Conservation (phyloP, 306 rosid genomes). For the Spatholobus suberectus region DNA sequence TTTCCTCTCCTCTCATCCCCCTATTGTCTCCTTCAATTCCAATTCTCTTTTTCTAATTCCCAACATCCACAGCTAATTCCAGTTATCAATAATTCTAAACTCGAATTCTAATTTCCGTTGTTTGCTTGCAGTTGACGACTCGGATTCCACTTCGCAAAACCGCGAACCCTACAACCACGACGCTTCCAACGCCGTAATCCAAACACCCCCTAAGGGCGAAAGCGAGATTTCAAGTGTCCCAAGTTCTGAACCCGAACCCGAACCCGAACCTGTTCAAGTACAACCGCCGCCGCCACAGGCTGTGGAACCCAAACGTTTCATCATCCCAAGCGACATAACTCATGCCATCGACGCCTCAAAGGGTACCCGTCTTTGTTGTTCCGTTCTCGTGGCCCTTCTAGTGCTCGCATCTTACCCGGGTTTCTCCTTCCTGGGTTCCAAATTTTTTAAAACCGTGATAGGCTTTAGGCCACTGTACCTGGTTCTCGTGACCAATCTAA, state of each 20-base stretch:
- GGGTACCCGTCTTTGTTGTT: slow-evolving; percentile 59
- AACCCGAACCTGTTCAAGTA: slow-evolving; percentile 8
- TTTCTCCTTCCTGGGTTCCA: slow-evolving; percentile 49
- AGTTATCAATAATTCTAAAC: neutral
- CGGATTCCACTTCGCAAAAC: slow-evolving; percentile 42
- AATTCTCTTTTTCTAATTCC: neutral
- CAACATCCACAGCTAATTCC: no score
- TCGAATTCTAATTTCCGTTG: neutral
- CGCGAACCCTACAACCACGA: slow-evolving; percentile 30
- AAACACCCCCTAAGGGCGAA: slow-evolving; percentile 23
- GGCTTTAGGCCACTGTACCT: slow-evolving; percentile 69
- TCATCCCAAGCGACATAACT: slow-evolving; percentile 53
- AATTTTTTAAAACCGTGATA: slow-evolving; percentile 47
- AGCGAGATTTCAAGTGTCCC: slow-evolving; percentile 34
- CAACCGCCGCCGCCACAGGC: neutral
- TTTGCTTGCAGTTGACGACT: slow-evolving; percentile 48
- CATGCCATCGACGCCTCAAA: slow-evolving; percentile 64
- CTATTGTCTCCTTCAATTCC: slow-evolving; percentile 3
- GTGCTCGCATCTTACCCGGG: slow-evolving; percentile 61
- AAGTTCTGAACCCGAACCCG: slow-evolving; percentile 44
- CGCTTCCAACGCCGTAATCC: slow-evolving; percentile 11
- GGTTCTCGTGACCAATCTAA: slow-evolving; percentile 67
- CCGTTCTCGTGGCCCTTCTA: slow-evolving; percentile 57
- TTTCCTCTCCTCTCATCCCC: neutral
- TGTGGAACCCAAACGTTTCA: slow-evolving; percentile 34